Evolutionary conservation across 208 protist genomes (phyloP), one percentile per base, ranked within the genome.

Genomic region (Acanthamoeba polyphaga): DNA sequence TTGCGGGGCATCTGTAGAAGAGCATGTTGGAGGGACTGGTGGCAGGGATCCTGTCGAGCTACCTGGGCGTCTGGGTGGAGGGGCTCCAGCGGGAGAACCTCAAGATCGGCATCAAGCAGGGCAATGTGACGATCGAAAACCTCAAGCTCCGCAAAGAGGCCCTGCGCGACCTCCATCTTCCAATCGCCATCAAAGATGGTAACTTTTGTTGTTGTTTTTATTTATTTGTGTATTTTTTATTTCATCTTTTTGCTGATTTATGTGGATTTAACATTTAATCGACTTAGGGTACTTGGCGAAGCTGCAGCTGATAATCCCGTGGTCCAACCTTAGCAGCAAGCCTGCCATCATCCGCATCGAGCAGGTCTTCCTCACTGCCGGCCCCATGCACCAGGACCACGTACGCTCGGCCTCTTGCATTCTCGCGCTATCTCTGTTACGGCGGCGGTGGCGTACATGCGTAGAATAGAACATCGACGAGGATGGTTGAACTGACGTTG

Each of bases 111-210:
- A 94, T 94, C 72, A 62, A 55, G 62, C 34, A 60, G 6, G 90
- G 90, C 15, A 60, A 94, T 76, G 90, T 94, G 17, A 82, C 90
- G 1, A 55, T 94, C 15, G 70, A 94, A 32, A 94, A 94, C 90
- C 51, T 94, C 27, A 60, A 94, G 68, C 90, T 94, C 9, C 29
- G 49, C 43, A 94, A 94, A n/a, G 90, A 94, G 38, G 90, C 90
- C 6, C 72, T 94, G 38, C 22, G 29, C 12, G 66, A 78, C 27
- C 66, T 94, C 38, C 13, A 94, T 38, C 90, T 94, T 7, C 90
- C 90, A 27, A 29, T 94, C 12, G 66, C 70, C 15, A 76, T 94
- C 29, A 94, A 94, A 82, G 66, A 62, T 13, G 90, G 90, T 94
- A 72, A 78, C 9, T 49, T 15, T n/a, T 15, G 27, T 78, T 78